Evolutionary conservation across 345 rosid genomes (phyloP), one percentile per base, ranked within the genome.

Genomic region (Camelina laxa): DNA sequence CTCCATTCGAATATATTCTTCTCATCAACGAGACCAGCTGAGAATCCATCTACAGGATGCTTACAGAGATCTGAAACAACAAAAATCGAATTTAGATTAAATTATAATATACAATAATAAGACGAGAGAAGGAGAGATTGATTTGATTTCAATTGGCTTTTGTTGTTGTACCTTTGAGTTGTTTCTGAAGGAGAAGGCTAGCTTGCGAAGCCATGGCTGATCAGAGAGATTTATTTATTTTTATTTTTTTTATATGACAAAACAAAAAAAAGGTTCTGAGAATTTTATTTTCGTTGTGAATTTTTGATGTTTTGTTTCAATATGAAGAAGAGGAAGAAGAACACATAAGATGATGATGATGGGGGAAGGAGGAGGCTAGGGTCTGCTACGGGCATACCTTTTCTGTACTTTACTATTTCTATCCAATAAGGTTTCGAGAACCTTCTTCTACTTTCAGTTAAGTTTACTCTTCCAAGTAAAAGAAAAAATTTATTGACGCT

Each of bases 11-110:
- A 94, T 69, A 94, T 79, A 80, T 94, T 94, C 67, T 49, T 87
- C 75, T 94, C 98, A 59, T 94, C 98, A 21, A 94, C 91, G 85
- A 94, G 80, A 36, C 98, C 98, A n/a, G 98, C 96, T 5, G 98
- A 91, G 87, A 91, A 94, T 58, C 97, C 98, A 82, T 92, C 95
- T 41, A 94, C 98, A 2, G 98, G 97, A 67, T 90, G 79, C 86
- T 87, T 91, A 67, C 98, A 94, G 72, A 94, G 98, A 94, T 94
- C 98, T 94, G 91, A 90, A 88, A 24, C 27, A 81, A 10, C 81
- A 16, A 9, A 73, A 50, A 4, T 16, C 12, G 35, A 36, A 35
- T 16, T 56, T 6, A 75, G 36, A 56, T 3, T 47, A 47, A 65
- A 24, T 5, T 3, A 7, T 12, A 36, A 22, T 22, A 22, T 6